A percentile compares a stretch with the other conserved stretches of the same genome.
Evolutionary conservation across 2,329 filamentous ascomycete species (phyloP).

Genomic region (Pezicula carpinea): DNA sequence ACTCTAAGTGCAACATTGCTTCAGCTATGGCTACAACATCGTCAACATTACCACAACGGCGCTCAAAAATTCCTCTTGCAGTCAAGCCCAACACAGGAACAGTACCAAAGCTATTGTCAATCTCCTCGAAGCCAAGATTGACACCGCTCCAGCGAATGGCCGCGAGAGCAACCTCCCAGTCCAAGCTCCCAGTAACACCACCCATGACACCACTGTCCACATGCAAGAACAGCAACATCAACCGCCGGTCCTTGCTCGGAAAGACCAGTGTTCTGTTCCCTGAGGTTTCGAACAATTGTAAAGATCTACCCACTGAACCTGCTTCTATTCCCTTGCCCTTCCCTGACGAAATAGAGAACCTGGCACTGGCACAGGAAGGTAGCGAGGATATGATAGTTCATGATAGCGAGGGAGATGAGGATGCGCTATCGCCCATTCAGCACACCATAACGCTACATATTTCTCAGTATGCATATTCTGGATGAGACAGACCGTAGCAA

Average conservation of each 20-base stretch:
- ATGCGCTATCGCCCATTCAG: conserved; percentile 15
- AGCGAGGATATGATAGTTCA: conserved; percentile 49
- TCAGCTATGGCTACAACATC: conserved; percentile 14
- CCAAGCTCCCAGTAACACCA: conserved; percentile 20
- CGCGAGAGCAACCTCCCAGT: conserved; percentile 18
- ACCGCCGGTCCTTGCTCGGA: conserved; percentile 13
- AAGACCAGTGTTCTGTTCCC: conserved; percentile 20
- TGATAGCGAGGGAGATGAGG: conserved; percentile 40
- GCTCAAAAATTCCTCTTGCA: conserved; percentile 25
- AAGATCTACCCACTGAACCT: conserved; percentile 22
- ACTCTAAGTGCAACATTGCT: conserved; percentile 5
- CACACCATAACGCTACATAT: conserved; percentile 7
- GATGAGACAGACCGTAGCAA: neutral
- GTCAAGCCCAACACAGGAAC: conserved; percentile 15
- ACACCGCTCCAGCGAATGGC: conserved; percentile 30
- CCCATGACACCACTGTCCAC: conserved; percentile 18
- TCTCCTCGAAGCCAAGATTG: conserved; percentile 5
- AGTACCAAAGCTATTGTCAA: conserved; percentile 6
- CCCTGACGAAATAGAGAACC: conserved; percentile 18
- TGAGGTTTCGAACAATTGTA: conserved; percentile 13
- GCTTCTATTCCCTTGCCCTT: conserved; percentile 31
- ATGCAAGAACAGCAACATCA: neutral
- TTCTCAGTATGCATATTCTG: conserved; percentile 13
- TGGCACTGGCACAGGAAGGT: conserved; percentile 28
- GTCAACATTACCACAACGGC: conserved; percentile 12